Base-by-base conservation (phyloP, 495 filamentous ascomycete species). In the Haplographium delicatum region DNA sequence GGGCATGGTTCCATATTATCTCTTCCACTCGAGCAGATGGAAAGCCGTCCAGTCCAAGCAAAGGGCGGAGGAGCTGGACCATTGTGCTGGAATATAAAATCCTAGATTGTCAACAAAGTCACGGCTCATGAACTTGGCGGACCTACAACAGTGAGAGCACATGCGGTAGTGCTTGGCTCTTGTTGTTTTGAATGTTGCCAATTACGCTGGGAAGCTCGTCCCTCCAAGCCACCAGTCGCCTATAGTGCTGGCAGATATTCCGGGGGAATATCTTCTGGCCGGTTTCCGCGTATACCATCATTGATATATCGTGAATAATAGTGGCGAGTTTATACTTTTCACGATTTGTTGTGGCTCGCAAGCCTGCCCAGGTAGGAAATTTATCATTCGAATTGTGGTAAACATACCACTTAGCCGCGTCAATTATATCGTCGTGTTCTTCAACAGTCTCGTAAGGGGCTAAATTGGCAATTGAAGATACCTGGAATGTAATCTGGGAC, bases 111-210 rank as follows among this genome's bases (percentile, higher is more conserved):
- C 44, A 57, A 52, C 26, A 31, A 15, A 23, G 10, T 8, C n/a
- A 23, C 3, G 11, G 16, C 15, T 6, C 10, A 34, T 23, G 15
- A 11, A 28, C n/a, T 8, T 31, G 28, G 28, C 6, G 24, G 4
- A 47, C 64, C 19, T 59, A 70, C 68, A 66, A 54, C 22, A 70
- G 56, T 23, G 62, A 66, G 13, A 68, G 57, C 30, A 70, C 57
- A 45, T 70, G 66, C 22, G 68, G 65, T 22, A 69, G 48, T 7
- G 61, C 56, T 35, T 62, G 62, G 39, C 44, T 28, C 7, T 58
- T 58, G 26, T 52, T 57, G 5, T 37, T 48, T 19, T 59, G 57
- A 33, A 67, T 58, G 9, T 61, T 50, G 13, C 53, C 44, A 35
- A 71, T 50, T 2, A 41, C 34, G 7, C 37, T 35, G 11, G 68